Evolutionary conservation across 768 basidiomycete species (phyloP), one percentile per base, ranked within the genome.

Genomic region (Suillus fuscotomentosus): DNA sequence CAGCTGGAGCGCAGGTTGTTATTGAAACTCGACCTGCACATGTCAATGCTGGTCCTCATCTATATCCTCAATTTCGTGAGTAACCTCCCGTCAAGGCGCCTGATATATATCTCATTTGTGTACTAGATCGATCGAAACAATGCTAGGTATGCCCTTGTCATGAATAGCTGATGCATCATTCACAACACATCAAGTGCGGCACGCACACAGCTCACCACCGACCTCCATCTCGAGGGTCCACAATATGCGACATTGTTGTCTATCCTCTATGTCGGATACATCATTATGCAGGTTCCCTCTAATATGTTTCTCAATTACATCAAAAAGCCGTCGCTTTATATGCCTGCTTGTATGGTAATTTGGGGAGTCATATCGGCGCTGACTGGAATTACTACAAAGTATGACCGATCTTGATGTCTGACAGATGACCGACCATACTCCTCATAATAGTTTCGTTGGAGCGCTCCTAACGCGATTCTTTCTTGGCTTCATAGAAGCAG

Each of bases 351-450:
- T 68, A 91, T 91, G 89, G 79, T 85, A 9, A 68, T 90, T 31
- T 92, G 90, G 90, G 92, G 91, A 3, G 76, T 77, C 39, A 81
- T 87, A 22, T 88, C n/a, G n/a, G n/a, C n/a, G n/a, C n/a, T n/a
- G n/a, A n/a, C n/a, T n/a, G n/a, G n/a, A n/a, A n/a, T n/a, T 17
- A 72, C 71, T 24, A 76, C 66, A 61, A 75, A 78, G 75, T 75
- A 60, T 4, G 69, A 65, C 47, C 8, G 5, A 34, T 51, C 45
- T 27, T 60, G 17, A 60, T 27, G 11, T 56, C 22, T 47, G 22
- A 55, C 17, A 6, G 24, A 36, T 31, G 50, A 53, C 43, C 64
- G 31, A 60, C 55, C 14, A 34, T 5, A 31, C 22, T 24, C 14
- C 7, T n/a, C 42, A 31, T n/a, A 41, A 39, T 57, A 81, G 78